Base-by-base conservation (phyloP, 371 early-diverging fungal genomes). In the Saksenaea vasiformis region DNA sequence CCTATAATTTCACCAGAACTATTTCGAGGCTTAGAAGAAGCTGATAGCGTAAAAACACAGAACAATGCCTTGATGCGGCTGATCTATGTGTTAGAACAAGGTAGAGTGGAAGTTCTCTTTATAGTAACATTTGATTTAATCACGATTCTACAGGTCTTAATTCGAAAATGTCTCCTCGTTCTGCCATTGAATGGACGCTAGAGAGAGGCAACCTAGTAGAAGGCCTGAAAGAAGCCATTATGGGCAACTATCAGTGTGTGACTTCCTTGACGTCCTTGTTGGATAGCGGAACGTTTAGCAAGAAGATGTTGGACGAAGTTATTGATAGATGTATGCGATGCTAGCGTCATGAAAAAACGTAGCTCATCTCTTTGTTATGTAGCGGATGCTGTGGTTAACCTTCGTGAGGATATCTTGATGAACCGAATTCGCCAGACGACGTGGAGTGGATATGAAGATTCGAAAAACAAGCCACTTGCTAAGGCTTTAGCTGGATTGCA, bases 171-270 rank as follows among this genome's bases (percentile, higher is more conserved):
- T 62, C 79, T 4, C 71, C 78, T 8, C 69, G 73, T 5, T 84
- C 88, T 3, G 83, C 86, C 22, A 71, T 87, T 39, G 88, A 89
- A 61, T 88, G 89, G 87, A 78, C 78, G 0, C 70, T 90, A 15
- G 80, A 80, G 17, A 70, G 86, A 10, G 79, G 84, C 2, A 68
- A 77, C 1, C 47, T 85, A 17, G 66, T 90, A 62, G 85, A 87
- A 54, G 84, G 83, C 36, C 63, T 91, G 8, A 85, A 84, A 54
- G 77, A 78, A 28, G 90, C 91, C 7, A 77, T 90, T 22, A 69
- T 79, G 62, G 91, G 91, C 36, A 87, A 89, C 44, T 91, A 87
- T 53, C 82, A 77, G 26, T 78, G 74, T 9, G 83, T 91, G 35
- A 55, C 76, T 1, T 79, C 82, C 28, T 62, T 91, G 3, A 70